Percentiles rank a stretch among this genome's conserved stretches.
These are phyloP conservation scores for Phaseolus coccineus DNA, from an alignment of 331 rosid genomes.

Conservation along the genomic window DNA sequence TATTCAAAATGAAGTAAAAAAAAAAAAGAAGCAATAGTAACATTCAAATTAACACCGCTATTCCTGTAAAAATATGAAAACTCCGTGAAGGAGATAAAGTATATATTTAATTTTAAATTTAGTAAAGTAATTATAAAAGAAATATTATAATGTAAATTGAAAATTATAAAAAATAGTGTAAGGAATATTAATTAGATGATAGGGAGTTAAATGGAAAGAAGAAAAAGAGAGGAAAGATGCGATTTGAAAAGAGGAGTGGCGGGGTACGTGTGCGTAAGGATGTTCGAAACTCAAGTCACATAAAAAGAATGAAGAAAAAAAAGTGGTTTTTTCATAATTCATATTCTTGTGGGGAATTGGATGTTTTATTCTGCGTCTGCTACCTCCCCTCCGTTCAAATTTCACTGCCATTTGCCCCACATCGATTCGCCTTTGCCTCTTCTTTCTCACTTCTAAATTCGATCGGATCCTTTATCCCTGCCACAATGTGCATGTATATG, in stretches of 20 bases:
- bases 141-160: too few species aligned
- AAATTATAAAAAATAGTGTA: too few species aligned
- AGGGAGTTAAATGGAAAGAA: neutral
- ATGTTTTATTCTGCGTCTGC: neutral
- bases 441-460: neutral
- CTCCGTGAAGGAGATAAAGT: too few species aligned
- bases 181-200: too few species aligned
- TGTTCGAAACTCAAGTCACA: neutral
- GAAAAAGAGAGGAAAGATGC: neutral
- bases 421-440: neutral
- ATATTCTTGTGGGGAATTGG: neutral
- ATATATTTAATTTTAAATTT: too few species aligned
- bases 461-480: neutral
- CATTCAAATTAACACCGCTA: too few species aligned
- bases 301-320: neutral
- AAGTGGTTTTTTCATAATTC: neutral
- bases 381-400: neutral
- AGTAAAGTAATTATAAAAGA: too few species aligned
- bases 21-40: too few species aligned
- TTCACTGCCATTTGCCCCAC: neutral
- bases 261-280: neutral
- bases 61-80: too few species aligned
- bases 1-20: too few species aligned
- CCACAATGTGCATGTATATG: neutral
- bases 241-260: neutral